These are phyloP conservation scores for Polytolypa hystricis DNA, from an alignment of 2,329 filamentous ascomycete genomes.

Conservation along the genomic window DNA sequence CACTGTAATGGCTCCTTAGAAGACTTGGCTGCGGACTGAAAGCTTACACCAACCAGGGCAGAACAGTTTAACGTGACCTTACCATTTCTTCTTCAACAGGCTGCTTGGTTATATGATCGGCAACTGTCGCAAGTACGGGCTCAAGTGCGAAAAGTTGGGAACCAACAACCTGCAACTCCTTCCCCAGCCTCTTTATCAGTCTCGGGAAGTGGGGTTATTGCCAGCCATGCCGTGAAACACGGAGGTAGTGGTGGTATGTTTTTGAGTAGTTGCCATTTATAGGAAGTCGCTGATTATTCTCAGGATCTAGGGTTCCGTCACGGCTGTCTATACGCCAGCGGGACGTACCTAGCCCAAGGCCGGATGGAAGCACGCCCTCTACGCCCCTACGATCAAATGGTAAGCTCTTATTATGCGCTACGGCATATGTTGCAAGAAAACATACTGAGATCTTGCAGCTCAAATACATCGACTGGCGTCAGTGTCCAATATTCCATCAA, in stretches of 20 bases:
- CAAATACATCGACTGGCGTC: constrained; percentile 17
- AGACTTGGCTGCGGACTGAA: neutral
- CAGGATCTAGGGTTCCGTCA: constrained; percentile 30
- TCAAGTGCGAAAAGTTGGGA: constrained; percentile 62
- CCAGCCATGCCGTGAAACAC: constrained; percentile 24
- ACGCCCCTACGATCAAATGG: constrained; percentile 10
- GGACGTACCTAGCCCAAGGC: constrained; percentile 16
- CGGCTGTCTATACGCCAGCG: constrained; percentile 27
- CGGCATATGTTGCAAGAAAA: neutral
- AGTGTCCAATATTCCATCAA: constrained; percentile 17
- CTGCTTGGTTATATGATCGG: constrained; percentile 83
- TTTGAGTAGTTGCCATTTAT: neutral
- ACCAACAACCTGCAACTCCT: constrained; percentile 30
- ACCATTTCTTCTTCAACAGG: constrained; percentile 82
- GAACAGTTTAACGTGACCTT: constrained; percentile 72
- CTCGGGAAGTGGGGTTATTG: constrained; percentile 30
- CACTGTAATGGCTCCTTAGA: constrained; percentile 44
- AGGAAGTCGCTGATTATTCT: constrained; percentile 4
- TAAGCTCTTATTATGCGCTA: neutral
- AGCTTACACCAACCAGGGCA: constrained; percentile 40
- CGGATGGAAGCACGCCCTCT: constrained; percentile 17
- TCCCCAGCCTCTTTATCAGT: constrained; percentile 34
- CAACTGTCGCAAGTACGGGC: constrained; percentile 83
- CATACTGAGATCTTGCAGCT: too few relatives aligned
- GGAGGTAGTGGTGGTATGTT: constrained; percentile 22